Evolutionary conservation across 768 basidiomycete genomes (phyloP), one percentile per base, ranked within the genome.

Genomic region (Suillus discolor): DNA sequence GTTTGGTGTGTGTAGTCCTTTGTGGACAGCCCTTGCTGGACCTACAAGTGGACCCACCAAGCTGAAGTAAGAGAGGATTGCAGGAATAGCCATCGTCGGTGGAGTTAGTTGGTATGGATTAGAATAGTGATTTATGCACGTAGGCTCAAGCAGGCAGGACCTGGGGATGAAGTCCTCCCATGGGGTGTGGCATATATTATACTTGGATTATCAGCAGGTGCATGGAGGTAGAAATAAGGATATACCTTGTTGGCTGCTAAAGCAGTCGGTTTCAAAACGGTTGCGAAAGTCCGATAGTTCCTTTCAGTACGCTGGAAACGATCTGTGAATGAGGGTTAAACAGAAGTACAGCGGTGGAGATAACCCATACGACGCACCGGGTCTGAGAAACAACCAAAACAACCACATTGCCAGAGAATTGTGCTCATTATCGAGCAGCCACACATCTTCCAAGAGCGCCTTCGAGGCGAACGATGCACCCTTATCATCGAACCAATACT

Each of bases 321-420:
- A 62, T 81, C 89, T 91, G 65, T 36, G 45, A 57, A 59, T 34
- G 28, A 42, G n/a, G 18, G 6, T 55, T 36, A n/a, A 6, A n/a
- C 6, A 6, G 67, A 16, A 61, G 42, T 60, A 28, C 55, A 47
- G 57, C 38, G 18, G 34, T 39, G 67, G 34, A 4, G 49, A 20
- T 45, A 62, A 54, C 12, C 57, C 6, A 41, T 7, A 47, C 34
- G 38, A 77, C 88, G 69, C 68, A 89, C 91, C 84, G 65, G 85
- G 84, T 28, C 79, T 80, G 18, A 92, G 73, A 44, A 93, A 76
- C 68, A 91, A 86, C 91, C 91, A 94, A 70, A 91, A 85, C 20
- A 93, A 71, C 92, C 91, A 94, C 85, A 92, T 89, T 4, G 87
- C 89, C 55, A 92, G 73, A 4, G 88, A 80, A 54, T 82, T 84